Evolutionary conservation across 176 grass and related monocot genomes (phyloP).

Genomic region (Eleusine coracana): DNA sequence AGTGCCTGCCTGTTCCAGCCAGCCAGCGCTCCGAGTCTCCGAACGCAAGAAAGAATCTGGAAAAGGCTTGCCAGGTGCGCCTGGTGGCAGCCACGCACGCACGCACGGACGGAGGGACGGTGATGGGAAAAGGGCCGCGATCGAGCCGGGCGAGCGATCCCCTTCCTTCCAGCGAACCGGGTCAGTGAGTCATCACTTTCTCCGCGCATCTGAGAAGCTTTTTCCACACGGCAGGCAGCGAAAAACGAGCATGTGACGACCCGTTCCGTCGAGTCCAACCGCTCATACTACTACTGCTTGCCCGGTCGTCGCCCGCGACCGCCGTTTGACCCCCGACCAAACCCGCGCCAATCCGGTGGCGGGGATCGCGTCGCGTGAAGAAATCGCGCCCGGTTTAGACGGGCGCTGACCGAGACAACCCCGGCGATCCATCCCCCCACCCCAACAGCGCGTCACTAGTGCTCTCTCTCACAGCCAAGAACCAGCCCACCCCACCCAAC

Average conservation of each 20-base stretch:
- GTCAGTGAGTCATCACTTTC: slow-evolving; percentile 3
- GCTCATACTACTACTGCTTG: slow-evolving; percentile 9
- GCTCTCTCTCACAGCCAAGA: not conserved
- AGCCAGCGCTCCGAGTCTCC: too few species aligned
- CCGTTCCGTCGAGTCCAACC: not conserved
- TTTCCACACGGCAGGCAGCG: slow-evolving; percentile 27
- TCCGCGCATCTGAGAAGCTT: slow-evolving; percentile 4
- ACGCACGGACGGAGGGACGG: not conserved
- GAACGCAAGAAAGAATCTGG: slow-evolving; percentile 23
- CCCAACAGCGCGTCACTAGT: not conserved
- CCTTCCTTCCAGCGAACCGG: slow-evolving; percentile 11
- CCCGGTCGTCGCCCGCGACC: slow-evolving; percentile 32
- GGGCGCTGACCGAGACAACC: slow-evolving; percentile 47
- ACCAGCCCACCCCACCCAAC: not conserved
- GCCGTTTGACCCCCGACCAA: slow-evolving; percentile 22
- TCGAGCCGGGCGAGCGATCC: not conserved
- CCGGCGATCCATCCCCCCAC: slow-evolving; percentile 16
- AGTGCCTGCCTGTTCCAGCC: not conserved
- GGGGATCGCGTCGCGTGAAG: not conserved
- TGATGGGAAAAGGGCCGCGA: not conserved
- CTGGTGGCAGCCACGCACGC: slow-evolving; percentile 29
- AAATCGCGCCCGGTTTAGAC: slow-evolving; percentile 44
- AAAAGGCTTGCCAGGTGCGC: slow-evolving; percentile 36
- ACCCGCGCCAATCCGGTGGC: not conserved
- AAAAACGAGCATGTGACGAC: not conserved